Evolutionary conservation across 2,329 filamentous ascomycete species (phyloP).

Genomic region (Scedosporium boydii): DNA sequence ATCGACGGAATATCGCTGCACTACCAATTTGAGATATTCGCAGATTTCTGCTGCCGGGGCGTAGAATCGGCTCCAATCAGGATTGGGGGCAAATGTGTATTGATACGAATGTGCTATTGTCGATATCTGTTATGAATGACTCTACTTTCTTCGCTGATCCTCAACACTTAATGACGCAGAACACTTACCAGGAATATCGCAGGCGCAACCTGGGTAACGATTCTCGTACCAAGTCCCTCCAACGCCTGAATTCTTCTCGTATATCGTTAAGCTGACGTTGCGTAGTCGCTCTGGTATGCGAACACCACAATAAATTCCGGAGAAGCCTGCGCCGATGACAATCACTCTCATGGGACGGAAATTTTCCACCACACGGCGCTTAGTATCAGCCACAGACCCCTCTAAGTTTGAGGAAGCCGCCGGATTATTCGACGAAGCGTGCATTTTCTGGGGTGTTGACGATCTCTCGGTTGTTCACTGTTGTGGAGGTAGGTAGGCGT

Average conservation of each 20-base stretch:
- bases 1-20: conserved; percentile 34
- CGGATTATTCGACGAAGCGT: too few relatives aligned
- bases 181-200: conserved; percentile 25
- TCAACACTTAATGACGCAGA: too few relatives aligned
- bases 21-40: conserved; percentile 35
- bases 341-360: conserved; percentile 9
- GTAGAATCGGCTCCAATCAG: conserved; percentile 43
- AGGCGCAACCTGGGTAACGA: conserved; percentile 15
- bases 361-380: neutral
- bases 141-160: too few relatives aligned
- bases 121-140: neutral
- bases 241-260: conserved; percentile 9
- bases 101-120: conserved; percentile 41
- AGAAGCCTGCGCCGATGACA: conserved; percentile 9
- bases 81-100: conserved; percentile 45
- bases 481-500: too few relatives aligned
- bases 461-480: too few relatives aligned
- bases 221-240: conserved; percentile 9
- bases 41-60: conserved; percentile 38
- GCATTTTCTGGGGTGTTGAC: too few relatives aligned
- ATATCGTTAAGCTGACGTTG: conserved; percentile 8
- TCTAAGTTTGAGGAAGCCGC: too few relatives aligned
- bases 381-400: too few relatives aligned
- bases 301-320: conserved; percentile 8
- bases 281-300: conserved; percentile 7